Conservation (phyloP, 2,329 filamentous ascomycete species). For the Botrytis squamosa region DNA sequence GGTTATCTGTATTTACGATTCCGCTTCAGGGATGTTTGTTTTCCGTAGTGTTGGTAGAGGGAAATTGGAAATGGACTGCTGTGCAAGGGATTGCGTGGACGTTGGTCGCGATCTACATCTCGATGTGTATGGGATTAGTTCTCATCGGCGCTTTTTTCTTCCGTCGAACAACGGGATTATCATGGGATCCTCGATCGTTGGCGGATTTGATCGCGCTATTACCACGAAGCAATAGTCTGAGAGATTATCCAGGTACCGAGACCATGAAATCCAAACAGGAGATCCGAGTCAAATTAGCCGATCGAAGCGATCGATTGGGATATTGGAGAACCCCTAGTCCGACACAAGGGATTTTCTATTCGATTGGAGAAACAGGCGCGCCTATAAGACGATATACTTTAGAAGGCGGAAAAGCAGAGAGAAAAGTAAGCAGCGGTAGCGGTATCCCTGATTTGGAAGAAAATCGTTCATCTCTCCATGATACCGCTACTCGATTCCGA, state of each 20-base stretch:
- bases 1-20: slow-evolving; percentile 76
- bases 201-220: slow-evolving; percentile 79
- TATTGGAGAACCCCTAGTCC: slow-evolving; percentile 76
- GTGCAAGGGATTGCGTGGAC: slow-evolving; percentile 78
- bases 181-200: slow-evolving; percentile 81
- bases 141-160: slow-evolving; percentile 65
- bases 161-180: slow-evolving; percentile 66
- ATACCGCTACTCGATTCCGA: slow-evolving; percentile 52
- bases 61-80: slow-evolving; percentile 74
- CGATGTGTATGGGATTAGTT: slow-evolving; percentile 59
- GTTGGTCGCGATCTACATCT: slow-evolving; percentile 69
- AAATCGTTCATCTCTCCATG: slow-evolving; percentile 30
- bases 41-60: slow-evolving; percentile 57
- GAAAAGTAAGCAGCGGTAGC: slow-evolving; percentile 34
- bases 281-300: slow-evolving; percentile 53
- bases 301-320: slow-evolving; percentile 70
- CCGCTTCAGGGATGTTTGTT: slow-evolving; percentile 80
- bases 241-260: slow-evolving; percentile 70
- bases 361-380: slow-evolving; percentile 65
- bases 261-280: slow-evolving; percentile 52
- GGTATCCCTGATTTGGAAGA: slow-evolving; percentile 33
- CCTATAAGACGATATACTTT: slow-evolving; percentile 51
- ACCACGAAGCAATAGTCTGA: slow-evolving; percentile 74
- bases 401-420: slow-evolving; percentile 48
- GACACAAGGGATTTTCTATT: slow-evolving; percentile 68